A percentile compares a stretch with the other conserved stretches of the same genome.
phyloP scores from a whole-genome alignment of 1,284 basidiomycete species.

The Sporisorium exsertum region DNA sequence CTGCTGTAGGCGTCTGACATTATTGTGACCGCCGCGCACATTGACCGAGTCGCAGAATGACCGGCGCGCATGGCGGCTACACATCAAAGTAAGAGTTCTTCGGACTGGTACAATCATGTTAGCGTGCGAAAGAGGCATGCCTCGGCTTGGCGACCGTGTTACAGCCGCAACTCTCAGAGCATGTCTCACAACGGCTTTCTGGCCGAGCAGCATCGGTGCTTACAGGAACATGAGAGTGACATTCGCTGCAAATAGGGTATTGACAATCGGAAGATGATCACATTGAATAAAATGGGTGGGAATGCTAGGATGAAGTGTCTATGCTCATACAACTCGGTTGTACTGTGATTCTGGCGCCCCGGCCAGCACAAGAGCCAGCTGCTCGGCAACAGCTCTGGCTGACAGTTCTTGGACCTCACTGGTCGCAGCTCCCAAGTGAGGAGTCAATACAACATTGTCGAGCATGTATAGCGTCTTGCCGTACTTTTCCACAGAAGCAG shows the following conservation, averaged over 20 bases:
- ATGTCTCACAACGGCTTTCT: neutral
- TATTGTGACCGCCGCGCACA: too few species aligned
- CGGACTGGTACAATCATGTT: neutral
- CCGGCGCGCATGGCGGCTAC: neutral
- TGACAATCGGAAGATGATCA: neutral
- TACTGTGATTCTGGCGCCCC: slow-evolving; percentile 1
- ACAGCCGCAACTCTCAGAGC: neutral
- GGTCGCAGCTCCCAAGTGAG: slow-evolving; percentile 9
- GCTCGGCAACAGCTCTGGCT: slow-evolving; percentile 5
- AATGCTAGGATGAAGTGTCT: too few species aligned
- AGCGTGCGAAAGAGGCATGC: neutral
- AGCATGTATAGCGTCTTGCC: slow-evolving; percentile 8
- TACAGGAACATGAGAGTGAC: neutral
- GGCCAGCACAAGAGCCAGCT: slow-evolving; percentile 8
- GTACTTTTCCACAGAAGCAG: slow-evolving; percentile 1
- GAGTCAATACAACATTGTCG: slow-evolving; percentile 2
- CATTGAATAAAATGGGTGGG: neutral
- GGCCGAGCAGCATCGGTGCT: neutral
- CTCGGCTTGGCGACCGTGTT: neutral
- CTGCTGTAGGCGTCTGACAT: neutral
- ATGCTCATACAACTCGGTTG: neutral
- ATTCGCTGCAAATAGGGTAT: neutral
- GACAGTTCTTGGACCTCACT: slow-evolving; percentile 5
- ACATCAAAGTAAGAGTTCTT: neutral
- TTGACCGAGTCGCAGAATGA: slow-evolving; percentile 3